phyloP scores from a whole-genome alignment of 2,329 filamentous ascomycete genomes.

The Penicillium griseofulvum region DNA sequence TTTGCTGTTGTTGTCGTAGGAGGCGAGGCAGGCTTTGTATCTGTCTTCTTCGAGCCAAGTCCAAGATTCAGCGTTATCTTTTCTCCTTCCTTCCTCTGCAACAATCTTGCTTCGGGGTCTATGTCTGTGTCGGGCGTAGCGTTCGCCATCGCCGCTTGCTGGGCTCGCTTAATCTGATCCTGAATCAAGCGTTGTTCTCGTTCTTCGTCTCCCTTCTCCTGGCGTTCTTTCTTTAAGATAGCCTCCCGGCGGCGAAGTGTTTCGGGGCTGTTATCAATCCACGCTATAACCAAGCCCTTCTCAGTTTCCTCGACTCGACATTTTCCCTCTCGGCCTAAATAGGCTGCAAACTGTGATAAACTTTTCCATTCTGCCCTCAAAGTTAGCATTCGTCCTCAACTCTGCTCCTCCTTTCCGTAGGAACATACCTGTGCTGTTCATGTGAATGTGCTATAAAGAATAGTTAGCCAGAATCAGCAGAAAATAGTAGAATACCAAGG shows the following conservation, averaged over 20 bases:
- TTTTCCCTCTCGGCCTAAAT: conserved; percentile 80
- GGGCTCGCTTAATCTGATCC: conserved; percentile 78
- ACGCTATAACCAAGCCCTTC: conserved; percentile 78
- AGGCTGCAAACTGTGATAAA: conserved; percentile 85
- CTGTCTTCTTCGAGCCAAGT: conserved; percentile 26
- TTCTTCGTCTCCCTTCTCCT: conserved; percentile 89
- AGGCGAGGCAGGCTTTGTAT: conserved; percentile 25
- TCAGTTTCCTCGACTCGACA: conserved; percentile 87
- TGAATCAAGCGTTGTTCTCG: conserved; percentile 77
- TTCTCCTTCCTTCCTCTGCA: conserved; percentile 65
- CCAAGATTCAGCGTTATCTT: conserved; percentile 72
- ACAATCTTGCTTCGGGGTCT: conserved; percentile 41
- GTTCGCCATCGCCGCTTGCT: conserved; percentile 53
- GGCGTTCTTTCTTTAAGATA: conserved; percentile 75
- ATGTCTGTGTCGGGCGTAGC: conserved; percentile 39
- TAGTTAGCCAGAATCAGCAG: not conserved
- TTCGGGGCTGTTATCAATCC: conserved; percentile 89
- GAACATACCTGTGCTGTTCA: conserved; percentile 71
- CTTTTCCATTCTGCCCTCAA: conserved; percentile 65
- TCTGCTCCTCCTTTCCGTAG: not conserved
- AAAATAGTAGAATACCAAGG: not conserved
- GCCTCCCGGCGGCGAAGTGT: conserved; percentile 77
- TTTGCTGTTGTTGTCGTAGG: not conserved
- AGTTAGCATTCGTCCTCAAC: not conserved
- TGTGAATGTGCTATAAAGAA: conserved; percentile 67